phyloP scores from a whole-genome alignment of 805 yeast genomes.

The Metschnikowia henanensis region DNA sequence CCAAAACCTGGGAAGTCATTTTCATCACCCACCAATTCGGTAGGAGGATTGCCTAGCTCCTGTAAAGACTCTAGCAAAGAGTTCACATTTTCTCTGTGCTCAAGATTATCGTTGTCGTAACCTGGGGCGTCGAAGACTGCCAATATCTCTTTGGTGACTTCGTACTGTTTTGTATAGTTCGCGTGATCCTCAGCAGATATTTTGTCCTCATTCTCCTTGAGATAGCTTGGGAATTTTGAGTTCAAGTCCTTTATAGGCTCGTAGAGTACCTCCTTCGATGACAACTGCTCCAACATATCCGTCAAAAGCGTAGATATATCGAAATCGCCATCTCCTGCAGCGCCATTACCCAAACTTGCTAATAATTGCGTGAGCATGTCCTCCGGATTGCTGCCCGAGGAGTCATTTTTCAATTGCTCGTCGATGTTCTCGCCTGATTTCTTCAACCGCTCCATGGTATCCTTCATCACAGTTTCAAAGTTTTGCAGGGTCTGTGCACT shows the following conservation, averaged over 20 bases:
- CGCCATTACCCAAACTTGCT: slow-evolving; percentile 43
- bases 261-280: slow-evolving; percentile 81
- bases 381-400: slow-evolving; percentile 37
- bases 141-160: slow-evolving; percentile 59
- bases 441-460: slow-evolving; percentile 77
- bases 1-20: slow-evolving; percentile 48
- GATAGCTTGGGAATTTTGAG: slow-evolving; percentile 70
- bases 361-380: slow-evolving; percentile 65
- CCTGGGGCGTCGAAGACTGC: slow-evolving; percentile 62
- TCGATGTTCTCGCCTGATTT: slow-evolving; percentile 75
- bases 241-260: slow-evolving; percentile 86
- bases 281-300: slow-evolving; percentile 77
- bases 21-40: slow-evolving; percentile 64
- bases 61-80: slow-evolving; percentile 65
- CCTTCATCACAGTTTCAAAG: slow-evolving; percentile 75
- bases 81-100: slow-evolving; percentile 51
- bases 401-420: slow-evolving; percentile 50
- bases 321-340: slow-evolving; percentile 43
- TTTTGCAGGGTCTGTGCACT: slow-evolving; percentile 34
- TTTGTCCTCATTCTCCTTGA: slow-evolving; percentile 50
- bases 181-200: slow-evolving; percentile 47
- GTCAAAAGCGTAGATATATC: slow-evolving; percentile 64
- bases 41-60: slow-evolving; percentile 78
- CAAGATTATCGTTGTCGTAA: slow-evolving; percentile 53
- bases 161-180: slow-evolving; percentile 62